These are phyloP conservation scores for Solanum peruvianum DNA, from an alignment of 257 asterid species.

Conservation along the genomic window DNA sequence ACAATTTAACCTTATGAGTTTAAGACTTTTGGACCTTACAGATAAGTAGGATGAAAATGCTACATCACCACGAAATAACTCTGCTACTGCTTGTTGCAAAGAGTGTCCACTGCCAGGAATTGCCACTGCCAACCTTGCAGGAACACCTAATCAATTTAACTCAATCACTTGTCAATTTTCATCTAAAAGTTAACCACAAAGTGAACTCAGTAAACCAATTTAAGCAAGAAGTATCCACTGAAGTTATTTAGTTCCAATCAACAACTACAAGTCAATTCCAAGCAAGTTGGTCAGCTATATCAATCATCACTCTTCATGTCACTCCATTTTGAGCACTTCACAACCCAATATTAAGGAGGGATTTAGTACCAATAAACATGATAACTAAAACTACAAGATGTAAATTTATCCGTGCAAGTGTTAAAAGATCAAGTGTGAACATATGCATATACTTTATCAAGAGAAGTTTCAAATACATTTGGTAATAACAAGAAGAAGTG, in stretches of 20 bases:
- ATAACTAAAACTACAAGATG: not conserved
- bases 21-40: conserved; percentile 34
- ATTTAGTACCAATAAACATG: not conserved
- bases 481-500: not conserved
- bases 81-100: conserved; percentile 29
- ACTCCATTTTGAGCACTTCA: not conserved
- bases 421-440: not conserved
- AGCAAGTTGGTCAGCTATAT: not conserved
- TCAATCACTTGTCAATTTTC: not conserved
- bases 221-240: not conserved
- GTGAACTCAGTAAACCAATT: not conserved
- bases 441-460: not conserved
- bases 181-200: not conserved
- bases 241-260: not conserved
- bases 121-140: conserved; percentile 34
- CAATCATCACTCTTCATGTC: not conserved
- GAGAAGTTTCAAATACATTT: not conserved
- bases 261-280: not conserved
- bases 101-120: conserved; percentile 33
- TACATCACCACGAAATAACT: conserved; percentile 28
- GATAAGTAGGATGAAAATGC: conserved; percentile 50
- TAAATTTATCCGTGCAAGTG: not conserved
- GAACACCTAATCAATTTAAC: conserved; percentile 34
- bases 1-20: not conserved
- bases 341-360: not conserved